phyloP scores from a whole-genome alignment of 2,329 filamentous ascomycete species.

The Beauveria sp. region DNA sequence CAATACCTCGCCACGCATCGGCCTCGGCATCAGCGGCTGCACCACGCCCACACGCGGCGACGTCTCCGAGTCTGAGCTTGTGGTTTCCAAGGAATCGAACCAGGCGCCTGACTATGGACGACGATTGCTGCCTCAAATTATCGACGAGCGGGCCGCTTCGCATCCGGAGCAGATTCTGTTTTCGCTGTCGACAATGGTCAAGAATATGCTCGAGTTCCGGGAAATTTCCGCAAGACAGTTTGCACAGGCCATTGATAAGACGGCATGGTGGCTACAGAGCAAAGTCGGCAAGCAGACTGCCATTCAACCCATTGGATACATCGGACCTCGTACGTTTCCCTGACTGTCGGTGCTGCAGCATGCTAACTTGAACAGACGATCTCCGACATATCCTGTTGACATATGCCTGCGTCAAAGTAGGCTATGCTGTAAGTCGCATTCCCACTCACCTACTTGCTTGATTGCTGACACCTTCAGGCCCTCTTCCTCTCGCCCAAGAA shows the following conservation, averaged over 20 bases:
- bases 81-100: neutral
- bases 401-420: constrained; percentile 26
- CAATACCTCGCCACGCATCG: neutral
- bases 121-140: constrained; percentile 22
- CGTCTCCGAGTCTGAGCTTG: neutral
- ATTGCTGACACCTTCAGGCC: constrained; percentile 1
- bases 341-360: neutral
- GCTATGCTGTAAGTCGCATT: constrained; percentile 18
- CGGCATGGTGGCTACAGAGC: constrained; percentile 23
- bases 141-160: constrained; percentile 19
- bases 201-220: constrained; percentile 14
- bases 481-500: constrained; percentile 29
- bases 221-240: constrained; percentile 20
- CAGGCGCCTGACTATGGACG: constrained; percentile 14
- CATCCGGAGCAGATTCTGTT: constrained; percentile 21
- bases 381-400: constrained; percentile 23
- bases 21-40: neutral
- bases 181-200: constrained; percentile 16
- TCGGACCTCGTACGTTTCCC: constrained; percentile 24
- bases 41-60: neutral
- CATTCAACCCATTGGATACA: constrained; percentile 22
- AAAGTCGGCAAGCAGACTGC: constrained; percentile 14
- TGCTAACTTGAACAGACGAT: constrained; percentile 18
- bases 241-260: constrained; percentile 21
- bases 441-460: neutral